Percentiles rank a stretch among this genome's conserved stretches.
phyloP scores from a whole-genome alignment of 352 stramenopile genomes.

The Globisporangium paddicum region DNA sequence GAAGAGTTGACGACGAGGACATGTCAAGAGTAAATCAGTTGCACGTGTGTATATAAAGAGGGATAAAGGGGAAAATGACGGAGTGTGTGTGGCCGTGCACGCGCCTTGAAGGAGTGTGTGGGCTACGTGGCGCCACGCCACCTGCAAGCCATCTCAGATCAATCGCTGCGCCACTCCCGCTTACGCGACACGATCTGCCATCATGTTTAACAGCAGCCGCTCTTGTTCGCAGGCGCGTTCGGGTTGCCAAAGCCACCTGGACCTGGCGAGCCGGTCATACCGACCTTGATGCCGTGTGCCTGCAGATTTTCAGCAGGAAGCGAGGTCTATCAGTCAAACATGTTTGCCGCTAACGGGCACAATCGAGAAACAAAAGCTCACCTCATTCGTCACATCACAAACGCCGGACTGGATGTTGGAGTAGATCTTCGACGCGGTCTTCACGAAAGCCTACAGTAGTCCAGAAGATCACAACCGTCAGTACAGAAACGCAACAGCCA shows the following conservation, averaged over 20 bases:
- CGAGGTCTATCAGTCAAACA: background rate
- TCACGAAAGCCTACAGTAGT: constrained; percentile 88
- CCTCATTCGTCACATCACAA: constrained; percentile 94
- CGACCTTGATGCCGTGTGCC: constrained; percentile 88
- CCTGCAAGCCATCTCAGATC: background rate
- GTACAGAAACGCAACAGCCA: too few species aligned
- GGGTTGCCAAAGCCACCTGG: constrained; percentile 76
- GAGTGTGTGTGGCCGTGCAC: background rate
- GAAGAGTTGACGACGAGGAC: background rate
- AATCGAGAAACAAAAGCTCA: constrained; percentile 17
- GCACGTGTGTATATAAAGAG: background rate
- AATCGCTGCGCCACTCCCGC: background rate
- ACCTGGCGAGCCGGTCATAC: constrained; percentile 78
- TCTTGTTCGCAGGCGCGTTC: constrained; percentile 58
- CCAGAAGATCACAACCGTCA: background rate
- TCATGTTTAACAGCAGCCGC: constrained; percentile 71
- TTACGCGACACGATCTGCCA: background rate
- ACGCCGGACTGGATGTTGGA: constrained; percentile 94
- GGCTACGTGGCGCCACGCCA: background rate
- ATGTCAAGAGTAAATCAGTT: background rate
- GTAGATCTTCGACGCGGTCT: constrained; percentile 96
- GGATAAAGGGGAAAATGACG: background rate
- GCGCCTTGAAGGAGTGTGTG: background rate
- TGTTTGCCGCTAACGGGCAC: too few species aligned
- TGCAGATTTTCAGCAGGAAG: constrained; percentile 12